Conservation (phyloP, 2,329 filamentous ascomycete genomes). For the Periconia sp. region DNA sequence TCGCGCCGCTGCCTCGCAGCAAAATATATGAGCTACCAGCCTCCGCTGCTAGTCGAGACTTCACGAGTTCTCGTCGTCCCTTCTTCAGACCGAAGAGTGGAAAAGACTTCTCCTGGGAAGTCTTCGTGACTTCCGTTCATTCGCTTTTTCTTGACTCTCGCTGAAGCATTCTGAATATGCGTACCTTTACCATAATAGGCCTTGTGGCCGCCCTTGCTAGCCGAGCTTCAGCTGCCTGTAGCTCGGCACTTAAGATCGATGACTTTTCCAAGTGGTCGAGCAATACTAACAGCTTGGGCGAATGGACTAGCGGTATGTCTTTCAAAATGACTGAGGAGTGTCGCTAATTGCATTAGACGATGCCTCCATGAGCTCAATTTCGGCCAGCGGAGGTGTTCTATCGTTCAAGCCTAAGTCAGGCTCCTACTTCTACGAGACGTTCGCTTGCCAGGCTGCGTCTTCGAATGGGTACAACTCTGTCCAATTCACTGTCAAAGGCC, state of each 20-base stretch:
- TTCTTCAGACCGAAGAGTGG: slow-evolving; percentile 4
- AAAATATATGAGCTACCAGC: slow-evolving; percentile 8
- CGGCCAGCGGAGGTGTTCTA: slow-evolving; percentile 52
- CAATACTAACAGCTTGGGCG: slow-evolving; percentile 43
- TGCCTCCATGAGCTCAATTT: slow-evolving; percentile 54
- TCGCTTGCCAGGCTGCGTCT: slow-evolving; percentile 55
- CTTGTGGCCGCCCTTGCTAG: slow-evolving; percentile 37
- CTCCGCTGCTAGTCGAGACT: neutral
- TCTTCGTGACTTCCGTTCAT: slow-evolving; percentile 44
- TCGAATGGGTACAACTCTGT: slow-evolving; percentile 56
- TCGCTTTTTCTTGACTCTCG: slow-evolving; percentile 42
- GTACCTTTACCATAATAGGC: slow-evolving; percentile 35
- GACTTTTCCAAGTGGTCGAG: slow-evolving; percentile 46
- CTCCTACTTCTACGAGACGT: slow-evolving; percentile 63
- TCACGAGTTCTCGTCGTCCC: slow-evolving; percentile 12
- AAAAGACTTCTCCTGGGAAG: slow-evolving; percentile 25
- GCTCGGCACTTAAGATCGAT: slow-evolving; percentile 43
- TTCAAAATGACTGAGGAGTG: no score
- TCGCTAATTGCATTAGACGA: slow-evolving; percentile 52
- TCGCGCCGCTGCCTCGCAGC: neutral
- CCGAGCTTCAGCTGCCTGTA: slow-evolving; percentile 43
- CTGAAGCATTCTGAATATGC: slow-evolving; percentile 35
- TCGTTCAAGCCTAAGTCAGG: slow-evolving; percentile 56
- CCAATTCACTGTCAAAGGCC: slow-evolving; percentile 56
- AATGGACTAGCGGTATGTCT: slow-evolving; percentile 44